Evolutionary conservation across 345 rosid genomes (phyloP), one percentile per base, ranked within the genome.

Genomic region (Pelargonium nanum): DNA sequence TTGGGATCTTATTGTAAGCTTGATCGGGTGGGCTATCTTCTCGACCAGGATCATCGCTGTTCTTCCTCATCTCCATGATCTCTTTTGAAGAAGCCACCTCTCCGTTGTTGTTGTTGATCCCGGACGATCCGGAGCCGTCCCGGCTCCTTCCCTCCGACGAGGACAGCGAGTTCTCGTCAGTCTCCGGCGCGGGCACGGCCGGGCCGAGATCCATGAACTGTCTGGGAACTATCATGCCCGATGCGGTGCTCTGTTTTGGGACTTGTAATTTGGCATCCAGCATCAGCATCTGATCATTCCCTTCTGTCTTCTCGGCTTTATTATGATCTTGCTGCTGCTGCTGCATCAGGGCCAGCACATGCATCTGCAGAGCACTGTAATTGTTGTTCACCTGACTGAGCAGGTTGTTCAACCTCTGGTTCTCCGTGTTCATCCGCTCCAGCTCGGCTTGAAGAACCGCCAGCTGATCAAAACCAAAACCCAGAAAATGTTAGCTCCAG

Each of bases 181-280:
- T 59, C 16, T 75, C 26, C 79, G 3, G 60, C 74, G 0, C 53
- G 15, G 21, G 26, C 25, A 3, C 61, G 0, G 72, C 82, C 1
- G 77, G 71, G 24, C 83, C 82, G 34, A 78, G 89, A 74, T 81
- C 85, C 74, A 81, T 72, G 57, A 77, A 78, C 68, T 74, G 87
- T 58, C 83, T 65, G 0, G 81, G 83, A 26, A 65, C 74, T 6
- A 63, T 28, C 17, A n/a, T n/a, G n/a, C n/a, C n/a, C n/a, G n/a
- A n/a, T n/a, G n/a, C n/a, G 53, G 22, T 50, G 70, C 72, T 48
- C 64, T 69, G 23, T 30, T 70, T 24, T 53, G 53, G 25, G 55
- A 66, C 66, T 68, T 74, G 25, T 75, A 68, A 6, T 69, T 59
- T 0, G 17, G 54, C 24, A 44, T 66, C 30, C 53, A 28, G 70